Evolutionary conservation across 2,329 filamentous ascomycete genomes (phyloP), one percentile per base, ranked within the genome.

Genomic region (Exserohilum rostratum): DNA sequence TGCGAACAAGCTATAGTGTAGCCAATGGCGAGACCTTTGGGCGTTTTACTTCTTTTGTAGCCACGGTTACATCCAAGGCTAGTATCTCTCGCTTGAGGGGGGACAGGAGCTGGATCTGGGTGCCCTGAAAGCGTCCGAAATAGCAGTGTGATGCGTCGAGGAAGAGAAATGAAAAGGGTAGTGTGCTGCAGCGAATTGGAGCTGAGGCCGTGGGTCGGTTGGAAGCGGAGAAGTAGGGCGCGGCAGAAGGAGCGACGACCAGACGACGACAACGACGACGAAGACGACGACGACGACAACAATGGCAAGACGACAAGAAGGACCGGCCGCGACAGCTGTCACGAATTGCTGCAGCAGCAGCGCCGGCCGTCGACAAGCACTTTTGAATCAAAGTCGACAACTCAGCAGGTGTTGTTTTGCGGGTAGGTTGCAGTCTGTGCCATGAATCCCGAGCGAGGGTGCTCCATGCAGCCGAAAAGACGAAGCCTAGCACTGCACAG

Each of bases 401-500:
- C 38, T 45, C 58, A 55, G 60, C 60, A 64, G 64, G 64, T 53
- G 61, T 49, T 60, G 56, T 57, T 53, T 57, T 65, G 57, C 54
- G 55, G 63, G 59, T 60, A 56, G 46, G 63, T 55, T 50, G 66
- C 62, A 61, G 61, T 63, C 61, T 63, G 68, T 68, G 62, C 68
- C 66, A 65, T 65, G 61, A 55, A 64, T 58, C 58, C 60, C 61
- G 60, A 56, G 60, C 67, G 64, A 70, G 64, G 65, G 55, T 61
- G 42, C 60, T 61, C 65, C 67, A 68, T 71, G 69, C 60, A 67
- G 61, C 57, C 57, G 50, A 51, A 57, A 45, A n/a, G 60, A 58
- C 46, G 38, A 60, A 50, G 49, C 46, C 56, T 37, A 55, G 46
- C 59, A 57, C 60, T 60, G 68, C 67, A 66, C 61, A 67, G 65